Conservation (phyloP, 257 asterid genomes). For the Lavandula angustifolia region DNA sequence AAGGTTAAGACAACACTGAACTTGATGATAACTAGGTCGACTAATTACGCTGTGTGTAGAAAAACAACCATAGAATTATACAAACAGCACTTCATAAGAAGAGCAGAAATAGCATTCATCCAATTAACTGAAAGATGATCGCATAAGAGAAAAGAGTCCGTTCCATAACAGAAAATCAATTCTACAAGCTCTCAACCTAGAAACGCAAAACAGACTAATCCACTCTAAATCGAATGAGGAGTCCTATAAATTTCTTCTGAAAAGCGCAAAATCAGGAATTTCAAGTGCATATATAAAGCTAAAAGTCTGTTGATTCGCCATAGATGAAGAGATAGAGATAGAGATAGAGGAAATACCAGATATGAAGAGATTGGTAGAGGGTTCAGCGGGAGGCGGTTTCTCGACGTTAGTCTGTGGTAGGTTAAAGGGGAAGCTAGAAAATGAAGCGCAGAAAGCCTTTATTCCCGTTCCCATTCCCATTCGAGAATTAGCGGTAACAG, state of each 20-base stretch:
- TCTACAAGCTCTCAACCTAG: slow-evolving; percentile 5
- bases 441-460: slow-evolving; percentile 44
- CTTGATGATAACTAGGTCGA: neutral
- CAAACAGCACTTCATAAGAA: neutral
- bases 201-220: neutral
- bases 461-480: slow-evolving; percentile 45
- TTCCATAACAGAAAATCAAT: neutral
- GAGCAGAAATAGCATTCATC: neutral
- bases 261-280: neutral
- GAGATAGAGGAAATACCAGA: slow-evolving; percentile 50
- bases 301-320: neutral
- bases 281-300: neutral
- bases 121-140: neutral
- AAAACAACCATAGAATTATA: neutral
- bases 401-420: slow-evolving; percentile 48
- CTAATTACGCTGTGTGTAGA: neutral
- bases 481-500: slow-evolving; percentile 38
- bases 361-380: slow-evolving; percentile 80
- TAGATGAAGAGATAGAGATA: no score
- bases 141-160: neutral
- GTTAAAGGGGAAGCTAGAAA: slow-evolving; percentile 58
- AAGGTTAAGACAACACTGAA: neutral
- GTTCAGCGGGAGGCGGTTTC: slow-evolving; percentile 76
- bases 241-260: neutral
- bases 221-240: neutral